Percentiles rank a stretch among this genome's conserved stretches.
These are phyloP conservation scores for Monilinia fructicola DNA, from an alignment of 2,329 filamentous ascomycete genomes.

Conservation along the genomic window DNA sequence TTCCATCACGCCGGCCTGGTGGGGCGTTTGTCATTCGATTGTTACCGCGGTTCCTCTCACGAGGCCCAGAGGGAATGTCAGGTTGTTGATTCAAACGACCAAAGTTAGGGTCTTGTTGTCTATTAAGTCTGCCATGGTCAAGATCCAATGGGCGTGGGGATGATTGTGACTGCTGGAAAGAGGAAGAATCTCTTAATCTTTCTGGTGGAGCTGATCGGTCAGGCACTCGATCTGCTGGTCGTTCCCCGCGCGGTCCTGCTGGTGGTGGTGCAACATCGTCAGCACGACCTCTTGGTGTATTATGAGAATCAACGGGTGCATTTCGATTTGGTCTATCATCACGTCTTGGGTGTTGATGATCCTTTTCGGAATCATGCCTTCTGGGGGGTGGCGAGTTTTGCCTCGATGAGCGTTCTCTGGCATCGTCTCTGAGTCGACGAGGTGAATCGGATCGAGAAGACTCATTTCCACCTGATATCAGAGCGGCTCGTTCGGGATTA, in stretches of 20 bases:
- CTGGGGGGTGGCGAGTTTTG: slow-evolving; percentile 58
- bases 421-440: slow-evolving; percentile 38
- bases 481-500: slow-evolving; percentile 40
- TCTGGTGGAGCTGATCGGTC: slow-evolving; percentile 45
- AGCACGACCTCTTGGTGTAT: slow-evolving; percentile 29
- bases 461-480: slow-evolving; percentile 38
- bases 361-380: slow-evolving; percentile 44
- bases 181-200: slow-evolving; percentile 40
- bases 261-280: slow-evolving; percentile 38
- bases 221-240: slow-evolving; percentile 48
- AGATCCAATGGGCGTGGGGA: slow-evolving; percentile 45
- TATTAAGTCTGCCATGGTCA: slow-evolving; percentile 50
- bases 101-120: slow-evolving; percentile 58
- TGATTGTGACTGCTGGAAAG: slow-evolving; percentile 44
- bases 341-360: slow-evolving; percentile 39
- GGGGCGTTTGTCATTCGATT: slow-evolving; percentile 31
- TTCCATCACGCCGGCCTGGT: slow-evolving; percentile 32
- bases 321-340: slow-evolving; percentile 36
- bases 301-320: slow-evolving; percentile 28
- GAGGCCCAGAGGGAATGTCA: slow-evolving; percentile 56
- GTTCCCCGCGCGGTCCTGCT: slow-evolving; percentile 41
- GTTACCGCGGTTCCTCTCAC: slow-evolving; percentile 48
- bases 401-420: slow-evolving; percentile 37
- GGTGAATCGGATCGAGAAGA: slow-evolving; percentile 36
- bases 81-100: slow-evolving; percentile 57